Conservation (phyloP, 2,329 filamentous ascomycete species). For the Macrophomina pseudophaseolina region DNA sequence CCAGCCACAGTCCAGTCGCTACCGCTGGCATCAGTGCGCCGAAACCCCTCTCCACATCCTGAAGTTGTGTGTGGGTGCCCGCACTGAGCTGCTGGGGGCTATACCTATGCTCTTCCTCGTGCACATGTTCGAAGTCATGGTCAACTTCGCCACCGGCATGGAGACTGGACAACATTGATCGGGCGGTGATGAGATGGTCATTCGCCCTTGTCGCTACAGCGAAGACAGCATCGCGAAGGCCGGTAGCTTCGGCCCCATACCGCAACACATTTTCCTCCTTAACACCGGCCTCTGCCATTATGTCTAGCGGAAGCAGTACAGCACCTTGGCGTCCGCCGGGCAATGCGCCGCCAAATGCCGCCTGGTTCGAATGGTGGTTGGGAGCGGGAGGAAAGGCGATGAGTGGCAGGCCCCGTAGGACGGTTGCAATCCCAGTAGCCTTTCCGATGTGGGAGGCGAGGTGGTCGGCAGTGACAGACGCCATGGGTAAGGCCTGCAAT, state of each 20-base stretch:
- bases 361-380: slow-evolving; percentile 49
- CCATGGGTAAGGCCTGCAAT: slow-evolving; percentile 76
- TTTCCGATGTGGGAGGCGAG: slow-evolving; percentile 95
- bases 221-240: slow-evolving; percentile 88
- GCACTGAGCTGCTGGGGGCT: slow-evolving; percentile 42
- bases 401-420: slow-evolving; percentile 85
- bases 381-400: slow-evolving; percentile 77
- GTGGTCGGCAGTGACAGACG: slow-evolving; percentile 86
- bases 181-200: slow-evolving; percentile 91
- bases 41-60: slow-evolving; percentile 71
- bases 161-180: slow-evolving; percentile 86
- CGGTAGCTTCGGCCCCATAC: slow-evolving; percentile 75
- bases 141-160: slow-evolving; percentile 74
- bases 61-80: slow-evolving; percentile 44
- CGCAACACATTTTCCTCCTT: slow-evolving; percentile 90
- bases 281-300: slow-evolving; percentile 82
- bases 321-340: slow-evolving; percentile 61
- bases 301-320: slow-evolving; percentile 82
- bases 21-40: slow-evolving; percentile 81
- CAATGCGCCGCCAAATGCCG: slow-evolving; percentile 42
- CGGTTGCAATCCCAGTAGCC: slow-evolving; percentile 82
- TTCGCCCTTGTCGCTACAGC: slow-evolving; percentile 90
- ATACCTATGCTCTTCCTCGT: slow-evolving; percentile 71
- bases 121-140: slow-evolving; percentile 87
- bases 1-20: slow-evolving; percentile 77